phyloP scores from a whole-genome alignment of 179 eudicot genomes.

The Dionaea muscipula region DNA sequence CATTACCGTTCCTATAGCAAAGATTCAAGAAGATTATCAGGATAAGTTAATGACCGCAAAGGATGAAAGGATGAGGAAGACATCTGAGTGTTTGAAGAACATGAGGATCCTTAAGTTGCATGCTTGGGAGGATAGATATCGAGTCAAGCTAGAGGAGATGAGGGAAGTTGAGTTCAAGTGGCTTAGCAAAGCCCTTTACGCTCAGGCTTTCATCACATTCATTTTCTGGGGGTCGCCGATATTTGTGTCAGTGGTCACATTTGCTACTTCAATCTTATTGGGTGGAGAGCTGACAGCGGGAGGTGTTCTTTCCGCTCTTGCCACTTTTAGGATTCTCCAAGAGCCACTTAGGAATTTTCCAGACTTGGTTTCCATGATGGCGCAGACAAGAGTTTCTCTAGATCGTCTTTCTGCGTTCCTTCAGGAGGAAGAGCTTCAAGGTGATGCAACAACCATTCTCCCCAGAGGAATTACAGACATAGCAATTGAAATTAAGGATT shows the following conservation, averaged over 20 bases:
- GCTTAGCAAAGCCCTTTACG: constrained; percentile 73
- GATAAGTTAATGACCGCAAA: constrained; percentile 81
- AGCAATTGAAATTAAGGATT: constrained; percentile 65
- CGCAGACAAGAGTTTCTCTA: constrained; percentile 88
- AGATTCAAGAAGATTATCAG: constrained; percentile 69
- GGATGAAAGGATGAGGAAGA: constrained; percentile 90
- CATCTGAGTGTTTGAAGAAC: constrained; percentile 76
- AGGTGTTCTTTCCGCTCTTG: constrained; percentile 75
- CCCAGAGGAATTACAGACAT: constrained; percentile 50
- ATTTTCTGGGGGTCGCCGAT: constrained; percentile 94
- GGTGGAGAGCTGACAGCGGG: constrained; percentile 80
- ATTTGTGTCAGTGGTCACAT: constrained; percentile 77
- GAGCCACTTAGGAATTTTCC: constrained; percentile 93
- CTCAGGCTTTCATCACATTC: constrained; percentile 79
- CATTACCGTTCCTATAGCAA: constrained; percentile 68
- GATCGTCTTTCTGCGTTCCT: constrained; percentile 71
- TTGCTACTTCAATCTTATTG: constrained; percentile 62
- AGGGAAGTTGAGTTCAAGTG: constrained; percentile 72
- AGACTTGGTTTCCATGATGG: constrained; percentile 89
- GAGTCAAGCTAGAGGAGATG: constrained; percentile 62
- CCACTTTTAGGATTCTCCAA: constrained; percentile 90
- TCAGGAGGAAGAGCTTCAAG: constrained; percentile 67
- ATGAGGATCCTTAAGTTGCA: constrained; percentile 88
- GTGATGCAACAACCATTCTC: constrained; percentile 51
- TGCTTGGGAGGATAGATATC: constrained; percentile 91